A percentile compares a stretch with the other conserved stretches of the same genome.
phyloP scores from a whole-genome alignment of 768 basidiomycete species.

The Amanita phalloides region DNA sequence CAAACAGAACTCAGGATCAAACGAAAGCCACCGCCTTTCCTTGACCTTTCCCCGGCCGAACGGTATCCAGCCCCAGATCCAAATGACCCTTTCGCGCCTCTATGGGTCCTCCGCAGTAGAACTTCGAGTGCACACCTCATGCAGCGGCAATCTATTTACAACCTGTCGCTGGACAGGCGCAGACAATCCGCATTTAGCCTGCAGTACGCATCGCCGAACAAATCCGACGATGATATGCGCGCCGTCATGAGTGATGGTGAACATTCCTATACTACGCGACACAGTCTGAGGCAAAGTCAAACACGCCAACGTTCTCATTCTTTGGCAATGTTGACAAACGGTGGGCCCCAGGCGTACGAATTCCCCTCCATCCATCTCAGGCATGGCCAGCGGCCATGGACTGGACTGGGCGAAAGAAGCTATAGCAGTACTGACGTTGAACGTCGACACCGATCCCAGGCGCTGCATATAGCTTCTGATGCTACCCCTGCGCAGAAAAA shows the following conservation, averaged over 20 bases:
- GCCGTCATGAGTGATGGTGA: constrained; percentile 3
- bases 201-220: neutral
- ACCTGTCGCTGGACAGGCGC: constrained; percentile 8
- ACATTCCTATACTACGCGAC: neutral
- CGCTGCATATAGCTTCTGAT: constrained; percentile 3
- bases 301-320: constrained; percentile 4
- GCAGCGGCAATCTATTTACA: constrained; percentile 8
- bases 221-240: constrained; percentile 1
- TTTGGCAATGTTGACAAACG: neutral
- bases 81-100: constrained; percentile 57
- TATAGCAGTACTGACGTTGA: neutral
- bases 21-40: constrained; percentile 49
- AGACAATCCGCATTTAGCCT: constrained; percentile 3
- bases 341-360: neutral
- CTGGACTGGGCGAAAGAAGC: neutral
- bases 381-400: neutral
- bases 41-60: constrained; percentile 28
- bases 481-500: constrained; percentile 4
- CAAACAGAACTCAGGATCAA: constrained; percentile 18
- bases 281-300: neutral
- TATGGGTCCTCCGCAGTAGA: constrained; percentile 53
- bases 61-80: constrained; percentile 64
- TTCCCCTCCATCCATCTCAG: constrained; percentile 1
- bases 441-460: neutral
- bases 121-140: constrained; percentile 31